Conservation (phyloP, 2,329 filamentous ascomycete genomes). For the Dactylellina drechsleri region DNA sequence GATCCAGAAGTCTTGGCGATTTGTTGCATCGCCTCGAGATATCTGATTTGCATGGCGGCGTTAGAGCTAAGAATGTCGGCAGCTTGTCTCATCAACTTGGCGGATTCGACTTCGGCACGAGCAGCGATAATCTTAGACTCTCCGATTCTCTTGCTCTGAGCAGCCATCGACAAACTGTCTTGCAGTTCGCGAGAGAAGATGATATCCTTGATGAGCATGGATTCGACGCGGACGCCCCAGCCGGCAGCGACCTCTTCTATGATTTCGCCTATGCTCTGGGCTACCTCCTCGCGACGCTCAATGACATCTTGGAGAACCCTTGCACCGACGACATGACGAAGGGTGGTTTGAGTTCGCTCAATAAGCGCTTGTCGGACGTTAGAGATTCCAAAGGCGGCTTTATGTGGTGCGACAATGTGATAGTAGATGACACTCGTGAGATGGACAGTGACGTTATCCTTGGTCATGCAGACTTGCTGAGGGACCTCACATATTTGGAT, state of each 20-base stretch:
- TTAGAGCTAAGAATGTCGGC: constrained; percentile 92
- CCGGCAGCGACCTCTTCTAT: constrained; percentile 93
- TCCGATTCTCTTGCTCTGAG: constrained; percentile 97
- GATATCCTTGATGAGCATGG: constrained; percentile 99
- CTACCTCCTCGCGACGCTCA: constrained; percentile 96
- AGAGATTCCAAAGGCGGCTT: constrained; percentile 94
- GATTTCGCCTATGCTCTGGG: constrained; percentile 92
- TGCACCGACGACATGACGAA: constrained; percentile 95
- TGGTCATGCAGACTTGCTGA: constrained; percentile 98
- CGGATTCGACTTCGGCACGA: constrained; percentile 93
- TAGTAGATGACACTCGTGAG: constrained; percentile 99
- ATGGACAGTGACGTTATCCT: constrained; percentile 95
- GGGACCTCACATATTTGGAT: constrained; percentile 98
- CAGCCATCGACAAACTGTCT: constrained; percentile 96
- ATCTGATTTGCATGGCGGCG: constrained; percentile 97
- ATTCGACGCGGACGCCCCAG: constrained; percentile 96
- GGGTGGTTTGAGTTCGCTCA: constrained; percentile 96
- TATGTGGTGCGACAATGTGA: constrained; percentile 93
- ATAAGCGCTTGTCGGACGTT: constrained; percentile 96
- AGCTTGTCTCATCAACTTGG: constrained; percentile 91
- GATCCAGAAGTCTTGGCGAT: constrained; percentile 94
- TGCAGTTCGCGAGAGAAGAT: constrained; percentile 96
- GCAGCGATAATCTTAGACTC: constrained; percentile 98
- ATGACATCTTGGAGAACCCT: constrained; percentile 97
- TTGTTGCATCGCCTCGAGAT: constrained; percentile 97